Base-by-base conservation (phyloP, 176 grass and related monocot genomes). In the Zoysia japonica region DNA sequence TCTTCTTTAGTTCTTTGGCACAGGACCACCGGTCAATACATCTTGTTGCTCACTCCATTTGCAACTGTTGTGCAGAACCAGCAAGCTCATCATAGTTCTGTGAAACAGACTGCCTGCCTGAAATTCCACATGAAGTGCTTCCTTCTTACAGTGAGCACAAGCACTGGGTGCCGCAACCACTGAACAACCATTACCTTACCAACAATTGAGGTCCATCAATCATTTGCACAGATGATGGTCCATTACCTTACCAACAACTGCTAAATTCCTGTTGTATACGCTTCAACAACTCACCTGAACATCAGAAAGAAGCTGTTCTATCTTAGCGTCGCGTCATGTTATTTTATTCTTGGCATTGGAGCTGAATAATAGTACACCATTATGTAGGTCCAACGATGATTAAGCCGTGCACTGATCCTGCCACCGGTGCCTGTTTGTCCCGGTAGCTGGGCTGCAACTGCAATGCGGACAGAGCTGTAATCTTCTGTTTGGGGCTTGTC, bases 321-420 rank as follows among this genome's bases (percentile, higher is more conserved):
- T 68, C 19, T 51, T 17, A 28, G 11, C 54, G 3, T 70, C 19
- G 9, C 9, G 56, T 59, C 6, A 59, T 81, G 61, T 2, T 61
- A 75, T 19, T 49, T 14, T 28, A 28, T 28, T 0, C 28, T 28
- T 28, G 28, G 28, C 28, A 28, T 28, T 13, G 8, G 17, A 73
- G 54, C 12, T 47, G 4, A 65, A 9, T 43, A 46, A 19, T 48
- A 19, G 28, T 28, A 28, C 28, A 28, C 28, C 28, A 28, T 28
- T 46, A 49, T 56, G 77, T 64, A 83, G 79, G 49, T 51, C 68
- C 51, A 78, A 11, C 55, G 72, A 83, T 88, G 68, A 88, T 79
- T 78, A 50, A 39, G 68, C 61, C 65, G 42, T 37, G 51, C 50
- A 50, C 67, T 67, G 41, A 87, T 81, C 54, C 85, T 47, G 55